phyloP scores from a whole-genome alignment of 495 filamentous ascomycete species.

The Tetracladium marchalianum region DNA sequence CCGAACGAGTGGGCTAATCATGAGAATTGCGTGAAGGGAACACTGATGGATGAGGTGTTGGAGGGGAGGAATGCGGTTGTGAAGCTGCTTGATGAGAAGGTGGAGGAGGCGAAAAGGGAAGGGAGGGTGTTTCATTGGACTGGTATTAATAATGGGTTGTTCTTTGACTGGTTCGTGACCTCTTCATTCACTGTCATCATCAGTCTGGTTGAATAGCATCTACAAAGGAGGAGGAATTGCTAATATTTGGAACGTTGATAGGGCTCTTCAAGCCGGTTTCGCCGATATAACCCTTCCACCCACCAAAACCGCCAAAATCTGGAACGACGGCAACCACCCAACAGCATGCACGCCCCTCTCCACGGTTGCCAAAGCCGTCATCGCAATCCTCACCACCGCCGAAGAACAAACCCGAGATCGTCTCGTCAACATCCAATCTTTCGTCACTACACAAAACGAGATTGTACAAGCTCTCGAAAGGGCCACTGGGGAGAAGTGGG shows the following conservation, averaged over 20 bases:
- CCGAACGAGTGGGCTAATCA: constrained; percentile 47
- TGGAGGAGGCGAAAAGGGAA: constrained; percentile 17
- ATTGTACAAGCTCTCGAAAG: constrained; percentile 38
- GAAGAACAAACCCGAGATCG: constrained; percentile 31
- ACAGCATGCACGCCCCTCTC: constrained; percentile 30
- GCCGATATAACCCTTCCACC: constrained; percentile 26
- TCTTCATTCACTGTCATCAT: neutral
- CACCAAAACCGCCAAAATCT: constrained; percentile 23
- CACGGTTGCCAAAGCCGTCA: constrained; percentile 33
- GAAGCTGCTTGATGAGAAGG: constrained; percentile 8
- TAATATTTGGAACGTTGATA: neutral
- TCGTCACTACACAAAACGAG: constrained; percentile 33
- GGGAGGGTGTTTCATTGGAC: constrained; percentile 36
- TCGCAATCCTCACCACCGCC: constrained; percentile 27
- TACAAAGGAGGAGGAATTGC: neutral
- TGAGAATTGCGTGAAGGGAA: constrained; percentile 7
- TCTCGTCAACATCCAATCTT: constrained; percentile 30
- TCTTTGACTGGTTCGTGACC: constrained; percentile 25
- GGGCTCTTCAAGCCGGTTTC: constrained; percentile 14
- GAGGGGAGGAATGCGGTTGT: constrained; percentile 23
- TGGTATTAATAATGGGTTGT: constrained; percentile 32
- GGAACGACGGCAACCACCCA: constrained; percentile 23
- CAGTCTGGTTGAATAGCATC: neutral
- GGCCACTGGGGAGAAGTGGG: constrained; percentile 49
- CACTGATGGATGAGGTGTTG: constrained; percentile 23